Evolutionary conservation across 2,329 filamentous ascomycete genomes (phyloP), one percentile per base, ranked within the genome.

Genomic region (Exophiala oligosperma): DNA sequence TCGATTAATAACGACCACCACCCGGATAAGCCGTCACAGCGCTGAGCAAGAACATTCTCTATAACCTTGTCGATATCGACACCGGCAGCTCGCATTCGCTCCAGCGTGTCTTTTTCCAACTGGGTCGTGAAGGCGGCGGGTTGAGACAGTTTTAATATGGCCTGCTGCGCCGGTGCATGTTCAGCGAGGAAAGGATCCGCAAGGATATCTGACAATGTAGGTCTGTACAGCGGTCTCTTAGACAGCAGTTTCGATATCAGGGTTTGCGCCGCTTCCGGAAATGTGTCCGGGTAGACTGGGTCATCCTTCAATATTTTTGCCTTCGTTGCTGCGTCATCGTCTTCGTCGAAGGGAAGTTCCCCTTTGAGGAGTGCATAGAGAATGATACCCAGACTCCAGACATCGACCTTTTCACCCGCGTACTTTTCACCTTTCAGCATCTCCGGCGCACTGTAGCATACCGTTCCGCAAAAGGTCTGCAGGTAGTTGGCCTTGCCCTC

Each of bases 371-470:
- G 78, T 40, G 92, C 90, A 73, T 91, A 94, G 44, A 94, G 81
- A 69, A 96, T 96, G 64, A 96, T 92, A 61, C 92, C 92, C 71
- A 92, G 89, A 74, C 93, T 97, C 94, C 94, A 99, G 3, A 99
- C 92, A 70, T 99, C 94, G 49, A 99, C 93, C 77, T 97, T 97
- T 77, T 97, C 92, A 26, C 92, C 93, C 0, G 92, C 94, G 71
- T 99, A 99, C 74, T 96, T 97, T 73, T 99, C 94, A 40, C 92
- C 94, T 73, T 94, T 96, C 41, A 99, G 81, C 94, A 99, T 99
- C 74, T 99, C 94, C 1, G 94, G 94, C 2, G 94, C 94, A 54
- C 92, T 96, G 75, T 99, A 99, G 77, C 93, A 97, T 62, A 99
- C 88, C 0, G 94, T 99, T 4, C 94, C 94, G 72, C 94, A 99